Base-by-base conservation (phyloP, 2,329 filamentous ascomycete genomes). In the Fusarium sarcochroum region DNA sequence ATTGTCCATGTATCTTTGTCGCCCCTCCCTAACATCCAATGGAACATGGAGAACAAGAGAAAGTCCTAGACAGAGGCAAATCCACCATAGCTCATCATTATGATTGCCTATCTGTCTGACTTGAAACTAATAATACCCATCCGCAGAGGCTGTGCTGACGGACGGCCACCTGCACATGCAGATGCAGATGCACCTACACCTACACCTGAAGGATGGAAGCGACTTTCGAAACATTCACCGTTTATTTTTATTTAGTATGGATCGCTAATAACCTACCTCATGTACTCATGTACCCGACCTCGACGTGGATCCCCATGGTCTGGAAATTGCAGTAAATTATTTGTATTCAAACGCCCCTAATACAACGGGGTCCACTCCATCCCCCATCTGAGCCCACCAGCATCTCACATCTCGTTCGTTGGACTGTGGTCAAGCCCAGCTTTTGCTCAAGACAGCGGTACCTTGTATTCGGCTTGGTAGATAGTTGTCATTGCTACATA, bases 301-400 rank as follows among this genome's bases (percentile, higher is more conserved):
- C 42, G 47, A 45, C 59, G 62, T 69, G 66, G 66, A 57, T 63
- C 66, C 66, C 48, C 66, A 40, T 58, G 45, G 57, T 30, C 66
- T 69, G 66, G 66, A 69, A 69, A 69, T 69, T 69, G 42, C 66
- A 69, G 67, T 44, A 51, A 62, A 55, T 44, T 51, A 66, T 50
- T 50, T 48, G 54, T 68, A 65, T 55, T 60, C 60, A 61, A 69
- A 61, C 32, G 61, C 66, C 66, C 66, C 66, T 58, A 69, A 67
- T 69, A 66, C 49, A 63, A 58, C 53, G 60, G 57, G 66, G 49
- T 45, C 66, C 66, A 66, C 52, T 54, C 63, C 41, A 52, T 64
- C 52, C 52, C 41, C 61, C 64, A 66, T 65, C 44, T 56, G 37
- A 60, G 56, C 42, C 65, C 61, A 69, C 60, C 35, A 53, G 34